Conservation (phyloP, 2,329 filamentous ascomycete species). For the Aspergillus puulaauensis region DNA sequence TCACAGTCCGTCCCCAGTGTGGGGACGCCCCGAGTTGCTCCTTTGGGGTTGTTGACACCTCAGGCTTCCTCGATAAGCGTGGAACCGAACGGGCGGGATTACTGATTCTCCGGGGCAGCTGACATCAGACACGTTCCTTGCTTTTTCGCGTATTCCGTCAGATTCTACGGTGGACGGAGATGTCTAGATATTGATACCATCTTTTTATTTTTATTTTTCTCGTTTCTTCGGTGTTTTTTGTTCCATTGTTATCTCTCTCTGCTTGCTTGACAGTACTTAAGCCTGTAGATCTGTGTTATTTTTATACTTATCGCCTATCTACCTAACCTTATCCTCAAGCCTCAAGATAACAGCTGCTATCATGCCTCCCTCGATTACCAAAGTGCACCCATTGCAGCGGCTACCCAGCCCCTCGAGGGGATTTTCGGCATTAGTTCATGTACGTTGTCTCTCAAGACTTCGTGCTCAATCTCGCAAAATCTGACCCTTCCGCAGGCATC, state of each 20-base stretch:
- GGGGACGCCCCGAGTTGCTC: conserved; percentile 1
- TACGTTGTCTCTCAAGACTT: conserved; percentile 20
- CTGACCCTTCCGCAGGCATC: conserved; percentile 26
- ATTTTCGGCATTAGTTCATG: conserved; percentile 45
- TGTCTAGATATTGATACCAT: not conserved
- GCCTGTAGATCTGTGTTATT: not conserved
- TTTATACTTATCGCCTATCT: not conserved
- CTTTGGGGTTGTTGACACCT: not conserved
- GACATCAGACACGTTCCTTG: conserved; percentile 6
- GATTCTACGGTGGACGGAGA: not conserved
- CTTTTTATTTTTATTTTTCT: not conserved
- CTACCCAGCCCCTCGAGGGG: conserved; percentile 43
- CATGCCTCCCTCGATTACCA: conserved; percentile 19
- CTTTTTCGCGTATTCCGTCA: not conserved
- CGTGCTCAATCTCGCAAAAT: not conserved
- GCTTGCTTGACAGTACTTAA: not conserved
- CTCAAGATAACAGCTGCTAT: conserved; percentile 13
- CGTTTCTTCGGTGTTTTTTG: not conserved
- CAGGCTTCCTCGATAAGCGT: conserved; percentile 13
- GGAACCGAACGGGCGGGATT: not conserved
- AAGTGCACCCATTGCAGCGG: conserved; percentile 45
- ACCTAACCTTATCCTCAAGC: not conserved
- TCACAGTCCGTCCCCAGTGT: conserved; percentile 7
- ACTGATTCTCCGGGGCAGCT: conserved; percentile 5
- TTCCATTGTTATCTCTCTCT: not conserved